Base-by-base conservation (phyloP, 768 basidiomycete genomes). In the Lentinula raphanica region DNA sequence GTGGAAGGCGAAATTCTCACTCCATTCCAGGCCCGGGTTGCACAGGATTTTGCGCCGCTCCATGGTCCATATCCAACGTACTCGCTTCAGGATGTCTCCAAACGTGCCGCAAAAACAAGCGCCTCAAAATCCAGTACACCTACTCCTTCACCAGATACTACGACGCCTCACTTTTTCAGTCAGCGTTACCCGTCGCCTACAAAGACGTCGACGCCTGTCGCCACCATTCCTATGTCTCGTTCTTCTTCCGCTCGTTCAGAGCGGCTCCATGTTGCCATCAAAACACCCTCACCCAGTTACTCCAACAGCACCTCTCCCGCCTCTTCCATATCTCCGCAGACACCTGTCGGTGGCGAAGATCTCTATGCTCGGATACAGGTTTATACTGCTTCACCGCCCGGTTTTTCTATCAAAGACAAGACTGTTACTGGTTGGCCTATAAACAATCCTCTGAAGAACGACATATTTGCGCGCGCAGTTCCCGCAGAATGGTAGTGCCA, bases 391-490 rank as follows among this genome's bases (percentile, higher is more conserved):
- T 39, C 29, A 12, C 0, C 58, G 62, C 23, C 25, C 32, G 54
- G 59, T 12, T 77, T 81, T 51, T 60, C 75, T 13, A 64, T 77
- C 15, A 65, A 69, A 23, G 67, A 67, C 38, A 67, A 68, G 8
- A 56, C 29, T 12, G 17, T 56, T 13, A 5, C 53, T 44, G 44
- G 44, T 45, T 56, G 40, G 54, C 70, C 70, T 17, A 55, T 72
- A 25, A 62, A 68, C 1, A 75, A 82, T 57, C 79, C 79, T 1
- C 71, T 82, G 46, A 87, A 87, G 68, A 65, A 68, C 5, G 81
- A 84, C 66, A 85, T 86, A 77, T 88, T 85, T 45, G 84, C 86
- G 0, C 79, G 81, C 60, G 86, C 86, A 9, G 72, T 79, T 1
- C 83, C 84, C 0, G 74, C 85, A 2, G 74, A 76, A n/a, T 88